Base-by-base conservation (phyloP, 1,284 basidiomycete genomes). In the Agaricales sp. region DNA sequence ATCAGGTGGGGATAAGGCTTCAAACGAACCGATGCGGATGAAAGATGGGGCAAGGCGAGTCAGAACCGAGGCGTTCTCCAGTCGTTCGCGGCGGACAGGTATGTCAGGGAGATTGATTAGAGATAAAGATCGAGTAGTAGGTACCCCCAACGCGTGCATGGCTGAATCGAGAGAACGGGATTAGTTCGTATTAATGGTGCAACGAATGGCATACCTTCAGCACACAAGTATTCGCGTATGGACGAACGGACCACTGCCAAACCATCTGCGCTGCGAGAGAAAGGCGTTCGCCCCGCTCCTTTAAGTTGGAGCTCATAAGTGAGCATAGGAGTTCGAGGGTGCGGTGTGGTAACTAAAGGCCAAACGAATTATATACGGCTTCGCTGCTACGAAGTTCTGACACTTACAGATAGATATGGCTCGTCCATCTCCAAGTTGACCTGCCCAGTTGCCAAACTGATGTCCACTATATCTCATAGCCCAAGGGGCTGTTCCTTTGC, bases 371-470 rank as follows among this genome's bases (percentile, higher is more conserved):
- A 50, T 46, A 18, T 26, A 24, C 44, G n/a, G 4, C 18, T 46
- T 21, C 16, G 23, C 22, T 16, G 22, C 4, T 45, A 43, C 12
- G 39, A 48, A 45, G 26, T 19, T 26, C 23, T 46, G 3, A 61
- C 58, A 73, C 75, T 60, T 56, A 88, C 88, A 63, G 47, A 99
- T 76, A 6, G 89, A 89, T 23, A 93, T 87, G 0, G 95, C 95
- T 13, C 95, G 78, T 0, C 95, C 95, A 60, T 99, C 95, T 6
- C 95, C 95, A 2, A 99, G 75, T 64, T 98, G 95, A n/a, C 93
- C 92, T 1, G 95, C 95, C 86, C 88, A 98, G 3, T 62, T 67
- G 1, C 93, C 95, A 59, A 98, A 98, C 62, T 98, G 94, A 62
- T 93, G 90, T 0, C 91, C 89, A 56, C 81, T 84, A 61, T 96